A percentile compares a stretch with the other conserved stretches of the same genome.
Evolutionary conservation across 2,329 filamentous ascomycete species (phyloP).

Genomic region (Cladophialophora carrionii): DNA sequence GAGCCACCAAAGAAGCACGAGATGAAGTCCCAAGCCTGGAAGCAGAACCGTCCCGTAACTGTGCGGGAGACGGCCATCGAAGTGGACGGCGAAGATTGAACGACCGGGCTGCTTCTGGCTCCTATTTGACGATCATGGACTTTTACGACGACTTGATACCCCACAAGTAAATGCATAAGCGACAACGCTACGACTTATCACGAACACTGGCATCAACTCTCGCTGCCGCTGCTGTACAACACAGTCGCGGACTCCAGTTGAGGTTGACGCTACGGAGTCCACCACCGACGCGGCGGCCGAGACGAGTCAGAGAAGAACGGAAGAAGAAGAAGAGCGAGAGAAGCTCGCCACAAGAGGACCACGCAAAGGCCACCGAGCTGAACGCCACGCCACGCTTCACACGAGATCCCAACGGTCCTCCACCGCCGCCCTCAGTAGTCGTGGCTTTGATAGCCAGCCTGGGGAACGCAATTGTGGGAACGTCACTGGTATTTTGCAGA

Average conservation of each 20-base stretch:
- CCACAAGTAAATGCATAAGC: constrained; percentile 6
- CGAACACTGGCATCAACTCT: background rate
- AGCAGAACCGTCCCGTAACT: constrained; percentile 29
- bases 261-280: constrained; percentile 20
- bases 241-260: constrained; percentile 13
- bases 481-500: background rate
- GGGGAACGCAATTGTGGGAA: constrained; percentile 4
- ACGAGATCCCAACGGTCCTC: background rate
- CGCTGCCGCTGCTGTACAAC: background rate
- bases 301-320: background rate
- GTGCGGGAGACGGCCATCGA: constrained; percentile 32
- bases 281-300: background rate
- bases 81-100: constrained; percentile 30
- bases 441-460: constrained; percentile 24
- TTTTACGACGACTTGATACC: constrained; percentile 23
- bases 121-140: background rate
- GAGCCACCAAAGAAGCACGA: constrained; percentile 28
- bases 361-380: constrained; percentile 10
- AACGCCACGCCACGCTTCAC: background rate
- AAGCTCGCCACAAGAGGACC: background rate
- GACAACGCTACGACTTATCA: constrained; percentile 18
- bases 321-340: background rate
- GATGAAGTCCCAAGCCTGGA: constrained; percentile 26
- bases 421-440: constrained; percentile 18
- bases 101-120: background rate